These are phyloP conservation scores for Oryza australiensis DNA, from an alignment of 176 grass and related monocot genomes.

Conservation along the genomic window DNA sequence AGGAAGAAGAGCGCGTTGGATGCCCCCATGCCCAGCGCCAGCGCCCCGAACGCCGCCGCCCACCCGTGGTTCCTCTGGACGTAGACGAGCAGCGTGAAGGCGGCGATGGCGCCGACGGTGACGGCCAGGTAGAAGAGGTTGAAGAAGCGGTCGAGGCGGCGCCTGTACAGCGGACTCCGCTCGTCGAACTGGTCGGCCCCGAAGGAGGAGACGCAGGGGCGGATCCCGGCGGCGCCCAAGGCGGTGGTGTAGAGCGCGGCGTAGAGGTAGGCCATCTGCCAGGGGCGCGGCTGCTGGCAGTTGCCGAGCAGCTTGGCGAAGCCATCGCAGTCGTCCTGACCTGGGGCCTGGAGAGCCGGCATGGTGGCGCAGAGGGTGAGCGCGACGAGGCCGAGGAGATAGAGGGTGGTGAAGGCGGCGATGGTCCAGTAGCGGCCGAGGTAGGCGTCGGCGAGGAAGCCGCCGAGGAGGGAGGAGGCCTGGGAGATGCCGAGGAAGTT, in stretches of 20 bases:
- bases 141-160: slow-evolving; percentile 74
- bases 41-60: slow-evolving; percentile 76
- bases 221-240: slow-evolving; percentile 79
- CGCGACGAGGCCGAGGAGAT: slow-evolving; percentile 76
- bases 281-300: slow-evolving; percentile 49
- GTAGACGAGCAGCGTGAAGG: slow-evolving; percentile 87
- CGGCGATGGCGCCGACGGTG: slow-evolving; percentile 73
- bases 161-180: slow-evolving; percentile 51
- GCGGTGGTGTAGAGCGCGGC: slow-evolving; percentile 70
- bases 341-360: slow-evolving; percentile 48
- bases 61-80: slow-evolving; percentile 78
- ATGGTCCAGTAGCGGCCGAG: slow-evolving; percentile 97
- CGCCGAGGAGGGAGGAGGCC: slow-evolving; percentile 82
- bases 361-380: slow-evolving; percentile 72
- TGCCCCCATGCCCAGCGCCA: slow-evolving; percentile 77
- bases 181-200: slow-evolving; percentile 97
- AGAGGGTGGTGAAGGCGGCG: slow-evolving; percentile 77
- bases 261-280: slow-evolving; percentile 89
- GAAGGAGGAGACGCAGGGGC: slow-evolving; percentile 86
- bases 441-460: slow-evolving; percentile 95
- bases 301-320: slow-evolving; percentile 65
- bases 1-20: slow-evolving; percentile 87
- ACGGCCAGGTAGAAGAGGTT: slow-evolving; percentile 95
- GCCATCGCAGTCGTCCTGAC: slow-evolving; percentile 57
- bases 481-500: slow-evolving; percentile 96